Base-by-base conservation (phyloP, 345 rosid species). In the Gynandropsis gynandra region DNA sequence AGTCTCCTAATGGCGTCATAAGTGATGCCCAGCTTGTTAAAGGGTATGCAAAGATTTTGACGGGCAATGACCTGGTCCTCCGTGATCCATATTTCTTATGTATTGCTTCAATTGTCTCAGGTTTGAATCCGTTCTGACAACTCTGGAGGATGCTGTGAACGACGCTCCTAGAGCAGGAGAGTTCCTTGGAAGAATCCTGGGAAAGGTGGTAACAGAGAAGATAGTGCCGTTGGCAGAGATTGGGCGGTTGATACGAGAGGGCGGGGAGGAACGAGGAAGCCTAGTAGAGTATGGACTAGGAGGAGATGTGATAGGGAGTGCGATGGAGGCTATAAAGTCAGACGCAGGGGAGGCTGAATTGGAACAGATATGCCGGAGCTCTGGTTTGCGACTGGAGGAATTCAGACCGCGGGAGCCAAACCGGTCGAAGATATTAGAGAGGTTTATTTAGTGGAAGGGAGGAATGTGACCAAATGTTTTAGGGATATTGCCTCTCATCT, bases 131-230 rank as follows among this genome's bases (percentile, higher is more conserved):
- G 95, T 80, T 47, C 80, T 92, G 18, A 52, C 67, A 47, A 78
- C 81, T 8, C 65, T 92, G 72, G 90, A 87, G 73, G 98, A 92
- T 65, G 75, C 88, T 0, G 90, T 92, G 2, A 92, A 75, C 36
- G 97, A 92, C 58, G 98, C 98, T 14, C 97, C 98, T 0, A 92
- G 62, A 68, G 98, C 97, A 50, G 74, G 88, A 3, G 95, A 82
- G 63, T 88, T 79, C 72, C 87, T 92, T 0, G 97, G 94, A 12
- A 47, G 46, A 7, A 75, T 87, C 5, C 75, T 85, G 43, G 97
- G 72, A n/a, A 73, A 76, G 62, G 71, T 51, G 4, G 74, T 88
- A 2, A 42, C 43, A 9, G 88, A 80, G 56, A 65, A 64, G 14
- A 79, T 77, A 47, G 65, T 81, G 4, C 29, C 74, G 2, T 50